Evolutionary conservation across 371 early-diverging fungal genomes (phyloP), one percentile per base, ranked within the genome.

Genomic region (Mortierella sp.): DNA sequence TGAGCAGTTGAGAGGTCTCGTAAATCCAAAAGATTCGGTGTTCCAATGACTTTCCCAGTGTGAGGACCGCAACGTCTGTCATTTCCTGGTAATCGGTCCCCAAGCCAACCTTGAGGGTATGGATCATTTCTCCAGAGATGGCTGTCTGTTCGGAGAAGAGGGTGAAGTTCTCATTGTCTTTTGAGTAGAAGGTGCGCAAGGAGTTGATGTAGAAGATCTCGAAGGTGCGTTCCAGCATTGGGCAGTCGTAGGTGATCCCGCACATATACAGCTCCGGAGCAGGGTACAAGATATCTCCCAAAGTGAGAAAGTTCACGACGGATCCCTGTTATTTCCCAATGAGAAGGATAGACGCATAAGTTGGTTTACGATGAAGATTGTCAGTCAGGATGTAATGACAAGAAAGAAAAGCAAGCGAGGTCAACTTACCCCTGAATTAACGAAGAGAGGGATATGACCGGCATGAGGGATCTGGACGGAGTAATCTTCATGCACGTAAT

Each of bases 401-500:
- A 19, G 6, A 48, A 40, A 26, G 26, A 2, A 28, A 13, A 11
- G 13, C 40, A 28, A n/a, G 40, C 1, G 3, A 4, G 5, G 19
- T 50, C 51, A 21, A 70, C 70, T 40, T 76, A 76, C 76, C 10
- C 19, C 37, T 9, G 19, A 9, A 54, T 10, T 10, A 16, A 44
- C 31, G 31, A 76, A 76, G 19, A 76, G 9, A 3, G 69, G 40
- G 9, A 21, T 21, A 21, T 69, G 34, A 5, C 43, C 53, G 11
- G 26, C 11, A 19, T 75, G 69, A 37, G 51, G 76, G 8, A 14
- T 3, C 26, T 64, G 34, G 21, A 37, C 43, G n/a, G 0, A 3
- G 40, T 72, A 72, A 8, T 71, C 64, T 13, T 71, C 72, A 8
- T 72, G 53, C n/a, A 72, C 13, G 16, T 77, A 44, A 14, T 51